A percentile compares a stretch with the other conserved stretches of the same genome.
These are phyloP conservation scores for Begonia loranthoides DNA, from an alignment of 306 rosid genomes.

Conservation along the genomic window DNA sequence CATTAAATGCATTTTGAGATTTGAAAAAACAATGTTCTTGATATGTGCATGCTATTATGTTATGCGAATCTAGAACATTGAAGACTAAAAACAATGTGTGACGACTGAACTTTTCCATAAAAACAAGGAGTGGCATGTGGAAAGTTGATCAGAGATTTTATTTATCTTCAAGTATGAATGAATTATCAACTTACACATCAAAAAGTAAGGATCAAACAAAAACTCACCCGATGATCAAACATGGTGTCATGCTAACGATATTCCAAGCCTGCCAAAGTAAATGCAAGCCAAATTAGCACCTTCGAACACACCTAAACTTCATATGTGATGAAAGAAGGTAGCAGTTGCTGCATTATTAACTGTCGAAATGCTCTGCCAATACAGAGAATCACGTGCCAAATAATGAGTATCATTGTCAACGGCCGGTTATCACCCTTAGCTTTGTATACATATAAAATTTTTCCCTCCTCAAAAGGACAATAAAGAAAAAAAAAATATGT, in stretches of 20 bases:
- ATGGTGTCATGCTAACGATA: neutral
- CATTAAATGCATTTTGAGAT: conserved; percentile 41
- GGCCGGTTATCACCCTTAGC: neutral
- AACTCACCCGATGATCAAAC: conserved; percentile 1
- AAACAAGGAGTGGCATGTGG: neutral
- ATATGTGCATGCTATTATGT: conserved; percentile 29
- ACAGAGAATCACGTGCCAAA: neutral
- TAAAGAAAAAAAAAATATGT: too few species aligned
- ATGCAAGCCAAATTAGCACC: neutral
- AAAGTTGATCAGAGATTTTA: conserved; percentile 11
- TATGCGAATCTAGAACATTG: conserved; percentile 26
- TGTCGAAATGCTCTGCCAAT: neutral
- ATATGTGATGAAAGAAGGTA: too few species aligned
- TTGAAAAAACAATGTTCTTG: conserved; percentile 50
- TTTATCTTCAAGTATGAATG: conserved; percentile 18
- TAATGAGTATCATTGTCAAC: neutral
- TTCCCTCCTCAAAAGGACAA: too few species aligned
- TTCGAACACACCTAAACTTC: too few species aligned
- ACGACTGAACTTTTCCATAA: conserved; percentile 6
- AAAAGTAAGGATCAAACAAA: conserved; percentile 6
- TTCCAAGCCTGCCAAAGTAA: neutral
- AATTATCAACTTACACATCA: conserved; percentile 14
- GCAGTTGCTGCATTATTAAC: too few species aligned
- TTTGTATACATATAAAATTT: too few species aligned
- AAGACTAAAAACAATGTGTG: conserved; percentile 17